Evolutionary conservation across 2,329 filamentous ascomycete species (phyloP).

Genomic region (Colletotrichum navitas): DNA sequence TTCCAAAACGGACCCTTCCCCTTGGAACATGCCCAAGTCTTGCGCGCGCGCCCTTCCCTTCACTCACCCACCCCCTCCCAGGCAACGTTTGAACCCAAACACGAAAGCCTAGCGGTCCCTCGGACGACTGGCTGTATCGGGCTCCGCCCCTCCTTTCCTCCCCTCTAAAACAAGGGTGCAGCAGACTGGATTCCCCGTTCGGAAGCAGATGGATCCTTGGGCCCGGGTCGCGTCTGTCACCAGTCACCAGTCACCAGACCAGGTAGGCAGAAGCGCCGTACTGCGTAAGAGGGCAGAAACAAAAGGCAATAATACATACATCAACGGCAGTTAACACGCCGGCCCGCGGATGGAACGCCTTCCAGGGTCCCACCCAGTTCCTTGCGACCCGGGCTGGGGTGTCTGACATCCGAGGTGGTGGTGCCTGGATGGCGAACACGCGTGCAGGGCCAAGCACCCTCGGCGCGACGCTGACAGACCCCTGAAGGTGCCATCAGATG

Average conservation of each 20-base stretch:
- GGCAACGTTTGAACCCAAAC: conserved; percentile 1
- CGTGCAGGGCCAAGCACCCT: conserved; percentile 11
- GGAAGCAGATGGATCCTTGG: conserved; percentile 9
- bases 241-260: neutral
- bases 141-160: neutral
- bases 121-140: neutral
- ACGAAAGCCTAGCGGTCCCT: neutral
- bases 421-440: neutral
- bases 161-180: neutral
- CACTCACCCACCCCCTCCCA: too few relatives aligned
- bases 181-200: neutral
- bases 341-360: conserved; percentile 15
- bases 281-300: neutral
- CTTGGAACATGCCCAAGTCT: conserved; percentile 2
- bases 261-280: too few relatives aligned
- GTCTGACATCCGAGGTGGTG: conserved; percentile 36
- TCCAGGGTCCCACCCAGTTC: conserved; percentile 3
- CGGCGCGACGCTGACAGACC: neutral
- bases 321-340: conserved; percentile 13
- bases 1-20: neutral
- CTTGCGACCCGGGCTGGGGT: conserved; percentile 7
- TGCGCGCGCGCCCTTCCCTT: neutral
- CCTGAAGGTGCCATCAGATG: neutral
- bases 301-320: conserved; percentile 1
- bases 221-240: neutral